A percentile compares a stretch with the other conserved stretches of the same genome.
Conservation (phyloP, 192 early-diverging fungal species). For the Thoreauomyces humboldtii region DNA sequence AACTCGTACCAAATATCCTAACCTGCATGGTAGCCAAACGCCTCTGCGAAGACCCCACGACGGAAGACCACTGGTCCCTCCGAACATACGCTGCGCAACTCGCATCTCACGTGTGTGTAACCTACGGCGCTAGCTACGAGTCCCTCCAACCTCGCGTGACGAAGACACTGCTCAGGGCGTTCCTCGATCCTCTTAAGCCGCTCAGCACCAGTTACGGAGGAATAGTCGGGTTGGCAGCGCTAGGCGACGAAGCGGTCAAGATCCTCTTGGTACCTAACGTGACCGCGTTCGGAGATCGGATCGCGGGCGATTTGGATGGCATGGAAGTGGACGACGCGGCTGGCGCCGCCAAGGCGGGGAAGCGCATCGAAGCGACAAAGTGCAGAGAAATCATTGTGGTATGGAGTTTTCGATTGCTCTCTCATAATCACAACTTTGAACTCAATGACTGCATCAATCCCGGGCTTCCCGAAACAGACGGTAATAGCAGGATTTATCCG, state of each 20-base stretch:
- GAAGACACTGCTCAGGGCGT: slow-evolving; percentile 84
- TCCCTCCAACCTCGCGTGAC: slow-evolving; percentile 86
- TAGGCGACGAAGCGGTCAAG: slow-evolving; percentile 77
- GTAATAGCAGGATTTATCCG: too few species aligned
- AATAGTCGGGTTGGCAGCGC: slow-evolving; percentile 68
- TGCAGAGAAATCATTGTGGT: slow-evolving; percentile 1
- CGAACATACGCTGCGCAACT: slow-evolving; percentile 76
- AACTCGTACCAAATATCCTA: slow-evolving; percentile 89
- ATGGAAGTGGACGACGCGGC: slow-evolving; percentile 10
- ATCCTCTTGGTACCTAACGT: slow-evolving; percentile 55
- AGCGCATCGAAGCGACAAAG: slow-evolving; percentile 1
- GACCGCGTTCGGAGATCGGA: slow-evolving; percentile 25
- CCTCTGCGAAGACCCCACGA: slow-evolving; percentile 61
- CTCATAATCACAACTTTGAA: too few species aligned
- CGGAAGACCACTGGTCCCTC: slow-evolving; percentile 81
- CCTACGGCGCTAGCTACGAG: slow-evolving; percentile 79
- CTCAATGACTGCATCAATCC: too few species aligned
- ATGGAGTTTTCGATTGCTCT: too few species aligned
- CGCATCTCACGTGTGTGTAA: slow-evolving; percentile 66
- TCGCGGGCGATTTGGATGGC: slow-evolving; percentile 12
- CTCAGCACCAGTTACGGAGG: slow-evolving; percentile 87
- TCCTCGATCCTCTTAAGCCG: slow-evolving; percentile 82
- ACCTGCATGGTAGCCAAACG: slow-evolving; percentile 88
- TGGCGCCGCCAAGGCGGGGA: not conserved
- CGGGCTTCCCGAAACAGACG: too few species aligned